phyloP scores from a whole-genome alignment of 164 flowering plant species.

The Aristolochia fimbriata region DNA sequence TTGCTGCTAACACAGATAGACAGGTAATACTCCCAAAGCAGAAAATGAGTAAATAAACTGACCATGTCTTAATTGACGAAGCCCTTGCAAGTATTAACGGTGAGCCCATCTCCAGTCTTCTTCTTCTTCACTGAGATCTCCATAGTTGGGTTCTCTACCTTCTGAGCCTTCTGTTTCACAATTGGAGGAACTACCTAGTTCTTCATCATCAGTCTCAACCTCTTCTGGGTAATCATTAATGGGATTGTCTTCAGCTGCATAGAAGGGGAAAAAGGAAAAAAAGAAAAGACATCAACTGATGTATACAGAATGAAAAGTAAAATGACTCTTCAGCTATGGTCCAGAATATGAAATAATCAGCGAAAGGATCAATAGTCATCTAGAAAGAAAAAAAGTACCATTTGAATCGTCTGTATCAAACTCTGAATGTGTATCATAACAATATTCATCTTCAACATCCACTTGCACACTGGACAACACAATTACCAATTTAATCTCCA shows the following conservation, averaged over 20 bases:
- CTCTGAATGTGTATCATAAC: not conserved
- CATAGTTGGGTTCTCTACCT: no score
- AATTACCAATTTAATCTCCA: not conserved
- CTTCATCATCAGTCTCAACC: not conserved
- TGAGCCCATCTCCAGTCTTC: no score
- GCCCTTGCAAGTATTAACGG: no score
- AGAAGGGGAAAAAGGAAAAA: not conserved
- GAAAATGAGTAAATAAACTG: no score
- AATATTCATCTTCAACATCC: not conserved
- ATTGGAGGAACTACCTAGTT: not conserved
- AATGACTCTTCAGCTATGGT: not conserved
- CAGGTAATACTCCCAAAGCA: no score
- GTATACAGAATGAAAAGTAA: not conserved
- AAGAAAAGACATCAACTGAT: not conserved
- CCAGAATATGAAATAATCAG: not conserved
- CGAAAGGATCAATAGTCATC: not conserved
- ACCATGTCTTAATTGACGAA: no score
- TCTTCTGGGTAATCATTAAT: slow-evolving; percentile 1
- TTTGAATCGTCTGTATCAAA: not conserved
- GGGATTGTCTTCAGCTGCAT: slow-evolving; percentile 2
- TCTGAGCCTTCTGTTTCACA: no score
- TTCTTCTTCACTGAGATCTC: no score
- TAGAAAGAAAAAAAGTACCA: not conserved
- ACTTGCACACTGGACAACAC: slow-evolving; percentile 1
- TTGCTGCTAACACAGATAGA: no score